phyloP scores from a whole-genome alignment of 805 yeast genomes.

The Alloascoidea africana region DNA sequence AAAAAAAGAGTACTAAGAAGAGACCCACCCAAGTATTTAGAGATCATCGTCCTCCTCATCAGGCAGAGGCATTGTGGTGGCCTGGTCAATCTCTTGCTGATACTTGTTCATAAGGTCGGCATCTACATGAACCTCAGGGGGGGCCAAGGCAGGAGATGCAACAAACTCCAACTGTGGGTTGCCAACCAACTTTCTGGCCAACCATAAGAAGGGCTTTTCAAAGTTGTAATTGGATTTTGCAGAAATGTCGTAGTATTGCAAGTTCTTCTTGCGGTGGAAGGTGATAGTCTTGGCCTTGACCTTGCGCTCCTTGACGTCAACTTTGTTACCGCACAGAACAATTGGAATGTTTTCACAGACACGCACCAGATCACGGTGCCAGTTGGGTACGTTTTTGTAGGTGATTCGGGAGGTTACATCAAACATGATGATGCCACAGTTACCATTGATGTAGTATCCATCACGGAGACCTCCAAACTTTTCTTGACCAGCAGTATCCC shows the following conservation, averaged over 20 bases:
- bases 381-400: slow-evolving; percentile 85
- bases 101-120: slow-evolving; percentile 77
- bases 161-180: slow-evolving; percentile 83
- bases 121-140: slow-evolving; percentile 84
- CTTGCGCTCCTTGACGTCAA: slow-evolving; percentile 84
- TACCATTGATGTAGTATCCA: slow-evolving; percentile 85
- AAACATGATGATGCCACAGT: slow-evolving; percentile 89
- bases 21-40: slow-evolving; percentile 21
- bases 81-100: slow-evolving; percentile 88
- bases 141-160: slow-evolving; percentile 86
- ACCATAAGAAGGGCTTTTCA: slow-evolving; percentile 89
- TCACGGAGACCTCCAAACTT: slow-evolving; percentile 89
- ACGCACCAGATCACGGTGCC: slow-evolving; percentile 91
- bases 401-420: slow-evolving; percentile 88
- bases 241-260: slow-evolving; percentile 83
- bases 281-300: slow-evolving; percentile 89
- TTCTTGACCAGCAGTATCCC: slow-evolving; percentile 94
- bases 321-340: slow-evolving; percentile 85
- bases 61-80: slow-evolving; percentile 85
- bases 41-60: slow-evolving; percentile 91
- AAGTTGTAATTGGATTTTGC: slow-evolving; percentile 87
- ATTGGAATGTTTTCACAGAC: slow-evolving; percentile 89
- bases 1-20: neutral
- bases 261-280: slow-evolving; percentile 90
- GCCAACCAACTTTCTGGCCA: slow-evolving; percentile 85